These are phyloP conservation scores for Whalleya microplaca DNA, from an alignment of 2,329 filamentous ascomycete species.

Conservation along the genomic window DNA sequence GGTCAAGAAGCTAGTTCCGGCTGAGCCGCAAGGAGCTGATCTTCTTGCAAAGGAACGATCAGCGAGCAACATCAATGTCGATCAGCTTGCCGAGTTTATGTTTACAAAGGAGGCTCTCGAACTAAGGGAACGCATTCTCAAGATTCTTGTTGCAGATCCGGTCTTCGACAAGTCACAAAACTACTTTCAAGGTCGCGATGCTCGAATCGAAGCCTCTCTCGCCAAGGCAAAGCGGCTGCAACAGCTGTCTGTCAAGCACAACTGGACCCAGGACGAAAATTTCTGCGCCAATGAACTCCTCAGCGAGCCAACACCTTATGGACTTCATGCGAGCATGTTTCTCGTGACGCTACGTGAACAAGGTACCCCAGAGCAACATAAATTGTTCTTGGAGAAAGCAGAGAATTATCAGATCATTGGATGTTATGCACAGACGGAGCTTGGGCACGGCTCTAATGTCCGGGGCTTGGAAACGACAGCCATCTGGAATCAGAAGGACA, in stretches of 20 bases:
- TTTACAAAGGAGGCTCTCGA: constrained; percentile 69
- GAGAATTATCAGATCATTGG: constrained; percentile 73
- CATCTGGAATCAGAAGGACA: constrained; percentile 73
- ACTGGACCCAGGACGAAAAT: constrained; percentile 69
- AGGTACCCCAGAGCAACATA: constrained; percentile 72
- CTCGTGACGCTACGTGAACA: constrained; percentile 68
- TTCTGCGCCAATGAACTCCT: constrained; percentile 68
- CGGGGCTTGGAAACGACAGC: constrained; percentile 73
- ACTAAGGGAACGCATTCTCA: constrained; percentile 62
- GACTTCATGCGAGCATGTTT: constrained; percentile 65
- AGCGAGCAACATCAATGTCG: constrained; percentile 67
- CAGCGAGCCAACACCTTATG: constrained; percentile 74
- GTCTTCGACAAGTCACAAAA: constrained; percentile 81
- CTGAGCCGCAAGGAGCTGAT: constrained; percentile 69
- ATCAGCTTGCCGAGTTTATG: constrained; percentile 69
- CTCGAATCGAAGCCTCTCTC: constrained; percentile 70
- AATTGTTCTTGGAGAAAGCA: constrained; percentile 71
- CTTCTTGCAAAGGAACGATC: constrained; percentile 70
- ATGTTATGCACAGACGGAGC: constrained; percentile 80
- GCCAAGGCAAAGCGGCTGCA: constrained; percentile 72
- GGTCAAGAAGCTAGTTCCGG: constrained; percentile 69
- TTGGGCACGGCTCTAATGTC: constrained; percentile 80
- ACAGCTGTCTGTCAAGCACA: constrained; percentile 66
- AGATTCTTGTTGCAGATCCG: constrained; percentile 67
- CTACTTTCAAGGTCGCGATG: constrained; percentile 72